Evolutionary conservation across 2,329 filamentous ascomycete genomes (phyloP), one percentile per base, ranked within the genome.

Genomic region (Pyrenophora graminea): DNA sequence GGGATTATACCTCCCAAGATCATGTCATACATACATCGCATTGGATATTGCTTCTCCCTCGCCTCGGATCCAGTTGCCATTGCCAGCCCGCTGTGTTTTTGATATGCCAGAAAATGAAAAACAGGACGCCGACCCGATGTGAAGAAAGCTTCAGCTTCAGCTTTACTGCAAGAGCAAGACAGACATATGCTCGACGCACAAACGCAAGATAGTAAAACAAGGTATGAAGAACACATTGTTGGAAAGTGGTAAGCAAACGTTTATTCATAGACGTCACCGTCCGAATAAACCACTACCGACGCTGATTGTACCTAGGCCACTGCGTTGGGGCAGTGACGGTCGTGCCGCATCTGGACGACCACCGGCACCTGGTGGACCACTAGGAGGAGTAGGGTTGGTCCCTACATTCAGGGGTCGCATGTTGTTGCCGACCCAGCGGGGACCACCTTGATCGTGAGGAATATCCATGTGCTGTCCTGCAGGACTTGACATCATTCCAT

Each of bases 211-310:
- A 51, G 36, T 46, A 51, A 47, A 34, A 51, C 42, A 51, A 19
- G 15, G 25, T 38, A 39, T 49, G 19, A 30, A 44, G 40, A 53
- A 43, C 45, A 53, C 23, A 17, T 30, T 30, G 17, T 21, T 23
- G 27, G 8, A 37, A 36, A 31, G n/a, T 21, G 19, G 37, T 2
- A 39, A 17, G 38, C 23, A 21, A 21, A 27, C 18, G 13, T 21
- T 23, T n/a, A 3, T 40, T 10, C 23, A 39, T 9, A 12, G 23
- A 32, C 9, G 32, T 66, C 56, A 72, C 43, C 70, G 64, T 13
- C 68, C 64, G 37, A 72, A 72, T 7, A 72, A 51, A 25, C 64
- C 65, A 41, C 55, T 69, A 8, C 68, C 68, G 33, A 72, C 65
- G 39, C 63, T 68, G 17, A 70, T 59, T n/a, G 66, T 51, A 25